Evolutionary conservation across 306 rosid species (phyloP).

Genomic region (Sphenostylis stenocarpa): DNA sequence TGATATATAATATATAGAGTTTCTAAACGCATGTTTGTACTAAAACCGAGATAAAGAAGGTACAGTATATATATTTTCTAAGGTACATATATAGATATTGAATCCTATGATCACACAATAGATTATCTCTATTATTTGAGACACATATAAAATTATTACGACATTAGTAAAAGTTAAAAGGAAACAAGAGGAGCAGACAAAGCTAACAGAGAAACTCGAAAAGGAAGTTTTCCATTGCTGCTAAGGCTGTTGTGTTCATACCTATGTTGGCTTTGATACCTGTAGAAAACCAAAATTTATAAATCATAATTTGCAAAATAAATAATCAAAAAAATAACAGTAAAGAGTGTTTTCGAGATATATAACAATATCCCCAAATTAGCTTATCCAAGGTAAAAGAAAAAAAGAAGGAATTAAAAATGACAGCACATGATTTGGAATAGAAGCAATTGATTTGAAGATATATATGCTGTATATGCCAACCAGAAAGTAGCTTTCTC

Average conservation of each 20-base stretch:
- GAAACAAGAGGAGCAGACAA: conserved; percentile 10
- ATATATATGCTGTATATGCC: neutral
- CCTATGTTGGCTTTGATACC: conserved; percentile 54
- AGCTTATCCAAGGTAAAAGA: neutral
- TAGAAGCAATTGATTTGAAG: neutral
- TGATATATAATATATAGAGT: neutral
- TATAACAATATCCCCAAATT: neutral
- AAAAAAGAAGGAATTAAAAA: neutral
- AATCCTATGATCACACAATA: conserved; percentile 31
- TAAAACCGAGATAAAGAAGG: neutral
- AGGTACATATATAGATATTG: conserved; percentile 25
- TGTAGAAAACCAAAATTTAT: conserved; percentile 32
- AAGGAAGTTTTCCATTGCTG: conserved; percentile 36
- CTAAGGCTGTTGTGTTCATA: conserved; percentile 4
- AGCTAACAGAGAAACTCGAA: conserved; percentile 10
- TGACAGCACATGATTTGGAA: neutral
- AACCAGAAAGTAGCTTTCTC: conserved; percentile 92
- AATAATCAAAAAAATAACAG: neutral
- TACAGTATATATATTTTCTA: conserved; percentile 9
- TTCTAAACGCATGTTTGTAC: neutral
- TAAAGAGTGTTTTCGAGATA: neutral
- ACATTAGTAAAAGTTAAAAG: neutral
- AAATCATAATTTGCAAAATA: neutral
- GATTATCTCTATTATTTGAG: conserved; percentile 19
- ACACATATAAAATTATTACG: neutral